Evolutionary conservation across 2,329 filamentous ascomycete species (phyloP).

Genomic region (Escovopsis sp.): DNA sequence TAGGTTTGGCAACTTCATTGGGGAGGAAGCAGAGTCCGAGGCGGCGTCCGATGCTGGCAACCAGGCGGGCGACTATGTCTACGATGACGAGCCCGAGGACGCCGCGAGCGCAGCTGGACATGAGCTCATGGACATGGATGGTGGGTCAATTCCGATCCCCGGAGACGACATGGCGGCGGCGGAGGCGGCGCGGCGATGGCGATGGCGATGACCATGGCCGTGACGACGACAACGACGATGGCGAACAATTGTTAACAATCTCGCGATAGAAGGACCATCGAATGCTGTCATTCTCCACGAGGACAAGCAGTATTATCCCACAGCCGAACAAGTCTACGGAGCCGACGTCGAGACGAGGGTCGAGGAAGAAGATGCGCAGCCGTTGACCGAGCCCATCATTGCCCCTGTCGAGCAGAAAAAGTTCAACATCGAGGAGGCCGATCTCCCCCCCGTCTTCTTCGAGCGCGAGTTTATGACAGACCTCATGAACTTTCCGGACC

Average conservation of each 20-base stretch:
- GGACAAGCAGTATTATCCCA: conserved; percentile 98
- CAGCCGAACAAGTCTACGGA: conserved; percentile 91
- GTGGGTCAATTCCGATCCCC: conserved; percentile 25
- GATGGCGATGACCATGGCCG: no score
- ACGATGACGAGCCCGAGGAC: conserved; percentile 59
- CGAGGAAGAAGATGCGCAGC: conserved; percentile 93
- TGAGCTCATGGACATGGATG: conserved; percentile 88
- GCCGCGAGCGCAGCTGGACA: conserved; percentile 51
- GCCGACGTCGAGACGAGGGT: conserved; percentile 89
- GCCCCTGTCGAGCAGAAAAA: conserved; percentile 89
- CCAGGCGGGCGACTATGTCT: conserved; percentile 63
- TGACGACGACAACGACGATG: no score
- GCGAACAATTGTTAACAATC: not conserved
- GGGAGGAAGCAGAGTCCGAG: conserved; percentile 74
- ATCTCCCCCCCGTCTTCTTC: conserved; percentile 78
- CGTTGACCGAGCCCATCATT: conserved; percentile 82
- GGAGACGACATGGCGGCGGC: no score
- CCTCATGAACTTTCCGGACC: conserved; percentile 88
- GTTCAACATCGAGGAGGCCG: conserved; percentile 83
- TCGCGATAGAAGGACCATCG: conserved; percentile 55
- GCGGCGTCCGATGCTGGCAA: conserved; percentile 68
- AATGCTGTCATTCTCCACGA: conserved; percentile 97
- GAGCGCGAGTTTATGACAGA: conserved; percentile 88
- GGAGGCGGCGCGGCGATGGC: no score
- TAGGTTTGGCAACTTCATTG: conserved; percentile 97